phyloP scores from a whole-genome alignment of 805 yeast species.

The Candida adriatica region DNA sequence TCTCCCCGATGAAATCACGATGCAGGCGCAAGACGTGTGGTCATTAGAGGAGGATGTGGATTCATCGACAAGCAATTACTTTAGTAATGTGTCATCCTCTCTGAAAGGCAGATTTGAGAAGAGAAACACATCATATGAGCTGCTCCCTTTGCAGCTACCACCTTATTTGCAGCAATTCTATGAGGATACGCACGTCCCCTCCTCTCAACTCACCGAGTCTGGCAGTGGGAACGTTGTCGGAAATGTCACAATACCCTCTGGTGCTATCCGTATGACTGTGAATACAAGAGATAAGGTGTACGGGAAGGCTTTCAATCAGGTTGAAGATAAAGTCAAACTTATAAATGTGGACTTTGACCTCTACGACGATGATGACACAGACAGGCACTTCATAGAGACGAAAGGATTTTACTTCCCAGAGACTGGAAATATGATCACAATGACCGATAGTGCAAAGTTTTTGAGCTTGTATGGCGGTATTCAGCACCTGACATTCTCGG shows the following conservation, averaged over 20 bases:
- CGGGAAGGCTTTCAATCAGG: conserved; percentile 25
- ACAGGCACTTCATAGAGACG: conserved; percentile 43
- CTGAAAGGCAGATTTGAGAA: conserved; percentile 35
- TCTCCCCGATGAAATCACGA: conserved; percentile 52
- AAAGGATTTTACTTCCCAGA: conserved; percentile 61
- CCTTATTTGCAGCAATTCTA: conserved; percentile 14
- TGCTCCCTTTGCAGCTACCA: conserved; percentile 20
- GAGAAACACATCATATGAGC: conserved; percentile 10
- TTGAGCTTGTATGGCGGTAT: conserved; percentile 56
- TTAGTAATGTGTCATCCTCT: conserved; percentile 43
- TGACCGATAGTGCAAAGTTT: conserved; percentile 59
- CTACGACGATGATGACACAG: conserved; percentile 39
- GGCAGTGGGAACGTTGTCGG: conserved; percentile 8
- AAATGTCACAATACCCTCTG: conserved; percentile 30
- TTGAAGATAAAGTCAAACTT: conserved; percentile 33
- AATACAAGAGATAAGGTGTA: conserved; percentile 14
- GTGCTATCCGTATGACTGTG: conserved; percentile 21
- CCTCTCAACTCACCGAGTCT: conserved; percentile 3
- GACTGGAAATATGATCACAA: conserved; percentile 53
- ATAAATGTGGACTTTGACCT: conserved; percentile 27
- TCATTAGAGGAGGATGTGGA: conserved; percentile 20
- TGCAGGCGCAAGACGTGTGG: conserved; percentile 50
- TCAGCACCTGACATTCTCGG: conserved; percentile 39
- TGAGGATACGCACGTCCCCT: conserved; percentile 9
- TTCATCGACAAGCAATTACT: conserved; percentile 17